These are phyloP conservation scores for Proliferodiscus dingleyae DNA, from an alignment of 2,329 filamentous ascomycete species.

Conservation along the genomic window DNA sequence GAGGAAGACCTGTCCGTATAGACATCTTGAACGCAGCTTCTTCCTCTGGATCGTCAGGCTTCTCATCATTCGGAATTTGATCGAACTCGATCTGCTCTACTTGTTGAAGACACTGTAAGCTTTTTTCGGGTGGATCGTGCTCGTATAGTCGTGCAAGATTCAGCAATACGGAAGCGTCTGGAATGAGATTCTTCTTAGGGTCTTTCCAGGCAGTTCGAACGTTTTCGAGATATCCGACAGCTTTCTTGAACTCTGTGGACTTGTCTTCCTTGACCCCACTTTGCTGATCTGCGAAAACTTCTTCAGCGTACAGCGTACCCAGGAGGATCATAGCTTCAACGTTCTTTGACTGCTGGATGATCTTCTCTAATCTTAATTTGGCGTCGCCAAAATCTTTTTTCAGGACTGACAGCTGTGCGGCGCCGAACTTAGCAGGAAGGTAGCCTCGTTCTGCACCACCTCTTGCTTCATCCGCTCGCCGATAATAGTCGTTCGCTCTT, in stretches of 20 bases:
- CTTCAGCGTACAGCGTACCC: slow-evolving; percentile 88
- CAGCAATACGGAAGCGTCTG: slow-evolving; percentile 82
- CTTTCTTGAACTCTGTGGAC: slow-evolving; percentile 77
- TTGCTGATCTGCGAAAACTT: slow-evolving; percentile 77
- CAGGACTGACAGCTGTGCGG: slow-evolving; percentile 81
- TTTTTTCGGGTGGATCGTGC: slow-evolving; percentile 78
- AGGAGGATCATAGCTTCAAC: slow-evolving; percentile 89
- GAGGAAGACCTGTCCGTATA: slow-evolving; percentile 74
- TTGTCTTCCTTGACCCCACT: slow-evolving; percentile 80
- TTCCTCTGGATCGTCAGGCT: slow-evolving; percentile 55
- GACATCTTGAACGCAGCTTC: slow-evolving; percentile 54
- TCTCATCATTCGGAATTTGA: slow-evolving; percentile 66
- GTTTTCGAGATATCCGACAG: slow-evolving; percentile 75
- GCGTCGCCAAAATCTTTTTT: slow-evolving; percentile 84
- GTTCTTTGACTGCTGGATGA: slow-evolving; percentile 77
- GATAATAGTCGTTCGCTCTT: slow-evolving; percentile 80
- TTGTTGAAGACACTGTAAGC: slow-evolving; percentile 83
- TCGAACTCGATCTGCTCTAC: slow-evolving; percentile 87
- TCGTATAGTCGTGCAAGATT: slow-evolving; percentile 93
- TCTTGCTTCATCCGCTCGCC: slow-evolving; percentile 82
- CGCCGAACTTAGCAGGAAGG: slow-evolving; percentile 89
- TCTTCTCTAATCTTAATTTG: slow-evolving; percentile 90
- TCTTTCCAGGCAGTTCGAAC: slow-evolving; percentile 91
- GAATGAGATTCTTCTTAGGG: slow-evolving; percentile 73
- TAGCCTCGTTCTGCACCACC: slow-evolving; percentile 89